Evolutionary conservation across 208 protist species (phyloP).

Genomic region (Trypanosoma caninum): DNA sequence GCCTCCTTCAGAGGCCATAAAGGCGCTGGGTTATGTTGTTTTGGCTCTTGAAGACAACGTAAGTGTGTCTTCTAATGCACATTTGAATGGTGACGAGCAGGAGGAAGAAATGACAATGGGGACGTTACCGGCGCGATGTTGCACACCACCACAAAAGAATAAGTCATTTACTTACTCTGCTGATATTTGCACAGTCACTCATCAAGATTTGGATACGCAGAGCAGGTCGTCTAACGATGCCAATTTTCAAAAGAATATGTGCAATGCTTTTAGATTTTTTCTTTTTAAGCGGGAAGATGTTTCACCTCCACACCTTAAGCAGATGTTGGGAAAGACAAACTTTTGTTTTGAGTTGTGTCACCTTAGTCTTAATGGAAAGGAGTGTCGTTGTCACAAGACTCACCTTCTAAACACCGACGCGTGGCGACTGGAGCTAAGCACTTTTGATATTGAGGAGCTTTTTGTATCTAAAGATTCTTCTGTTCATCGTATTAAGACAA

Average conservation of each 20-base stretch:
- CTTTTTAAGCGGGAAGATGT: slow-evolving; percentile 69
- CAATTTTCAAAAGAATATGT: background rate
- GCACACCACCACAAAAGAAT: background rate
- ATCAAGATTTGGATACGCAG: background rate
- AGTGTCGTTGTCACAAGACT: slow-evolving; percentile 54
- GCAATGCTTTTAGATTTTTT: slow-evolving; percentile 35
- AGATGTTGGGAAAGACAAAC: slow-evolving; percentile 64
- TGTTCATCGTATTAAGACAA: slow-evolving; percentile 10
- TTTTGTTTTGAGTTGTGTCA: slow-evolving; percentile 68
- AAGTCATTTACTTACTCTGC: background rate
- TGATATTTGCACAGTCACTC: background rate
- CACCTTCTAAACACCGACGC: slow-evolving; percentile 38
- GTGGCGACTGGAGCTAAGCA: slow-evolving; percentile 57
- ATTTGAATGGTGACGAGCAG: background rate
- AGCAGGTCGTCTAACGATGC: background rate
- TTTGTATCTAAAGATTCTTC: slow-evolving; percentile 15
- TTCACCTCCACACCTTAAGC: slow-evolving; percentile 61
- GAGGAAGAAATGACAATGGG: background rate
- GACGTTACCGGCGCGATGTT: background rate
- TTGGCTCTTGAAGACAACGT: slow-evolving; percentile 24
- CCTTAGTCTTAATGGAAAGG: slow-evolving; percentile 2
- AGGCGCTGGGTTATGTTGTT: slow-evolving; percentile 49
- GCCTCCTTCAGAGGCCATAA: slow-evolving; percentile 38
- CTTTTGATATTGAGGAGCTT: slow-evolving; percentile 12
- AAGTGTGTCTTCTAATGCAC: background rate